These are phyloP conservation scores for Lactifluus rugatus DNA, from an alignment of 768 basidiomycete species.

Conservation along the genomic window DNA sequence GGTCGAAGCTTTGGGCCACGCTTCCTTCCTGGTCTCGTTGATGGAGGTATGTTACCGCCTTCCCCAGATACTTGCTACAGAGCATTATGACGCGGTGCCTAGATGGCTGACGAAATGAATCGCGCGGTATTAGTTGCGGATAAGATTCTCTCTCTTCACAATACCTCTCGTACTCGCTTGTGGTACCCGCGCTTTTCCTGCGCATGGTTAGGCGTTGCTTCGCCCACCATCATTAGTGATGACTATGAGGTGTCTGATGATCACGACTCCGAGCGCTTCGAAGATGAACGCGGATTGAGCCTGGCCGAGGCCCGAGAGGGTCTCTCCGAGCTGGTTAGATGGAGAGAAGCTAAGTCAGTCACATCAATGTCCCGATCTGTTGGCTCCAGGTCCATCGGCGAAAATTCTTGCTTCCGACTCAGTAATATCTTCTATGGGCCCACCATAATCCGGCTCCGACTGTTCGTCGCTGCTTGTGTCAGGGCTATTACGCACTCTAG, in stretches of 20 bases:
- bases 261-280: background rate
- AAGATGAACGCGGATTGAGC: slow-evolving; percentile 7
- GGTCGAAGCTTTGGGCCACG: slow-evolving; percentile 29
- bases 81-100: background rate
- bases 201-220: slow-evolving; percentile 15
- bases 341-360: slow-evolving; percentile 1
- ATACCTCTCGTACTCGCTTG: slow-evolving; percentile 10
- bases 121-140: slow-evolving; percentile 29
- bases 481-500: slow-evolving; percentile 30
- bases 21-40: slow-evolving; percentile 35
- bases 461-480: slow-evolving; percentile 28
- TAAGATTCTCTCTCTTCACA: slow-evolving; percentile 1
- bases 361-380: background rate
- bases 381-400: background rate
- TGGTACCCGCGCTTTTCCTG: slow-evolving; percentile 16
- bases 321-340: slow-evolving; percentile 8
- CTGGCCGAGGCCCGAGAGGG: slow-evolving; percentile 15
- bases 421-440: slow-evolving; percentile 19
- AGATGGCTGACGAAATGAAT: slow-evolving; percentile 38
- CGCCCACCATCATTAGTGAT: slow-evolving; percentile 12
- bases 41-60: slow-evolving; percentile 30
- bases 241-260: slow-evolving; percentile 3
- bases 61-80: background rate
- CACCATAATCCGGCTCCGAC: slow-evolving; percentile 24
- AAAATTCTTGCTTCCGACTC: slow-evolving; percentile 22